Evolutionary conservation across 1,284 basidiomycete species (phyloP), one percentile per base, ranked within the genome.

Genomic region (Ganoderma meredithae): DNA sequence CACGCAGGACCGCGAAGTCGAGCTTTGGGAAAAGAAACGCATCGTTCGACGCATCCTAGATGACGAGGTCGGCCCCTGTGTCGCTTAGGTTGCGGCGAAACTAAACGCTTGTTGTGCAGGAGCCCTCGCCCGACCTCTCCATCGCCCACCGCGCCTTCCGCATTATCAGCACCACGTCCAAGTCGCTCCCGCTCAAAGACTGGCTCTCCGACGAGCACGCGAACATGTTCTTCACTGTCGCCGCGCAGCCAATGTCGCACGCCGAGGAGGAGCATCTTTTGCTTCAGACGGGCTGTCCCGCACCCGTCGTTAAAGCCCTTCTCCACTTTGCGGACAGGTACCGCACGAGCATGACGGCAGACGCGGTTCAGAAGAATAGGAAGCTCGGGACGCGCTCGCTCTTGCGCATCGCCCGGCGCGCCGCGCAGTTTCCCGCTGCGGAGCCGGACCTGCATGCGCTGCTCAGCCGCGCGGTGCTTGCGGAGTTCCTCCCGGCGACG

Each of bases 181-280:
- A 88, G 73, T 89, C 88, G 1, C 76, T 86, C 1, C 84, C 86
- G 13, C 78, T 90, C 15, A 86, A 87, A 72, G 89, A 90, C 73
- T 91, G 89, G 89, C 82, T 91, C 33, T 81, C 83, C 0, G 84
- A 86, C 69, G 89, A 91, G 74, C 87, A 90, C 72, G 85, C 86
- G 19, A 90, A 90, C 75, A 90, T 90, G 88, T 90, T 91, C 82
- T 86, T 90, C 76, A 78, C 88, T 9, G 77, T 91, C 36, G 84
- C 86, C 2, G 82, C 84, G 52, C 84, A 86, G 72, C 88, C 89
- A 1, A 90, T 91, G 89, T 80, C 82, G 33, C 73, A 71, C 12
- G 69, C 74, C 0, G 89, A 91, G 74, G 89, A 72, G 58, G 62
- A 62, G 31, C 60, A 70, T 8, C 60, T 79, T 9, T 75, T 79